These are phyloP conservation scores for Trichoderma gracile DNA, from an alignment of 2,329 filamentous ascomycete species.

Conservation along the genomic window DNA sequence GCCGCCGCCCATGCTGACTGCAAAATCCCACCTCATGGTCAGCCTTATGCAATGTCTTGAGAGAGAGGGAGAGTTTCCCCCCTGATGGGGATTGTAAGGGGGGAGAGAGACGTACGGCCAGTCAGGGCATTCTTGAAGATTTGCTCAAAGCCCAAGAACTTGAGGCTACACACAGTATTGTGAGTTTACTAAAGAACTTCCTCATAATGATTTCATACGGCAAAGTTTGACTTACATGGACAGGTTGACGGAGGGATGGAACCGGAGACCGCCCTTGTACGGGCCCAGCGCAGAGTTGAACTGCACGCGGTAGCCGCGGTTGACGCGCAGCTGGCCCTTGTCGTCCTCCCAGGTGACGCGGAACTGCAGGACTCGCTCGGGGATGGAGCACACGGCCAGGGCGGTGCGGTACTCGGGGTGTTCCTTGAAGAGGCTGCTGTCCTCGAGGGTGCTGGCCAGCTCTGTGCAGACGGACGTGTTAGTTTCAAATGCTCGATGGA, in stretches of 20 bases:
- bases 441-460: slow-evolving; percentile 90
- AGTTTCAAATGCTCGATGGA: neutral
- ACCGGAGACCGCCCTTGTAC: slow-evolving; percentile 95
- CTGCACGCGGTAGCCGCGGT: slow-evolving; percentile 94
- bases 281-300: slow-evolving; percentile 98
- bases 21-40: slow-evolving; percentile 4
- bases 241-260: slow-evolving; percentile 86
- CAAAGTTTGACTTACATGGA: slow-evolving; percentile 62
- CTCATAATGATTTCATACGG: no score
- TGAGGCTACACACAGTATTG: slow-evolving; percentile 62
- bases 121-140: slow-evolving; percentile 99
- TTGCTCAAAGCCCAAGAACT: slow-evolving; percentile 99
- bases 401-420: slow-evolving; percentile 93
- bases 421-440: slow-evolving; percentile 89
- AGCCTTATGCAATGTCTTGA: neutral
- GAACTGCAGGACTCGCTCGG: slow-evolving; percentile 96
- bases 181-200: no score
- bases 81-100: no score
- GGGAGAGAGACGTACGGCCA: slow-evolving; percentile 65
- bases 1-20: slow-evolving; percentile 80
- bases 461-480: slow-evolving; percentile 53
- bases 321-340: slow-evolving; percentile 83
- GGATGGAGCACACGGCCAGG: slow-evolving; percentile 82
- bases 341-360: slow-evolving; percentile 97
- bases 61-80: no score